Evolutionary conservation across 106 monocot genomes (phyloP), one percentile per base, ranked within the genome.

Genomic region (Apostasia ramifera): DNA sequence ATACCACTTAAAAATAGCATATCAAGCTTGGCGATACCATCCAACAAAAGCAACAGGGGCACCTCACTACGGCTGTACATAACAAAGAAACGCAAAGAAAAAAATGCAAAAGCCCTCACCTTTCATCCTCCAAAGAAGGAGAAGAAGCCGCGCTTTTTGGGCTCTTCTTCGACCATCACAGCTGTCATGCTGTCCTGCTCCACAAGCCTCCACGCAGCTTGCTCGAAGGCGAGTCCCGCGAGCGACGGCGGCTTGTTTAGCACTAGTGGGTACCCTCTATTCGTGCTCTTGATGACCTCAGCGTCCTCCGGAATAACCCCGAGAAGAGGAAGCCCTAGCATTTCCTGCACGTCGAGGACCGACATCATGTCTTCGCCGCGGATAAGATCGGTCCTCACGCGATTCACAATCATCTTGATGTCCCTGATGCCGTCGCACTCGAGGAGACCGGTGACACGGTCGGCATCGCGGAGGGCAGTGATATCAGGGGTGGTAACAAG

Each of bases 351-450:
- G 50, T 95, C 95, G 6, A 95, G 80, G 38, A 91, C 91, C 4
- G 91, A 92, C 95, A 95, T 95, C 95, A 95, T 95, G 62, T 95
- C 95, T 63, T 95, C 91, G 6, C 91, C 91, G 26, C 71, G 70
- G 49, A 95, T 86, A 38, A 95, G 63, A 53, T 95, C 95, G 4
- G 84, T 82, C 58, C 95, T 63, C 0, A 95, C 92, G 3, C 95
- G 69, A 69, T 95, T 95, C 0, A 95, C 95, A 12, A 95, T 70
- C 83, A 95, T 95, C 78, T 95, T 95, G 70, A 95, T 86, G 70
- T 95, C 95, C 53, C 78, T 76, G 51, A 92, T 92, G 42, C 95
- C 95, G 53, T 95, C 95, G 50, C 95, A 95, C 70, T 95, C 95
- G 2, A 95, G 82, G 4, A 95, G 80, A 1, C 95, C 95, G 1